Base-by-base conservation (phyloP, 2,329 filamentous ascomycete species). In the Pseudogymnoascus sp. region DNA sequence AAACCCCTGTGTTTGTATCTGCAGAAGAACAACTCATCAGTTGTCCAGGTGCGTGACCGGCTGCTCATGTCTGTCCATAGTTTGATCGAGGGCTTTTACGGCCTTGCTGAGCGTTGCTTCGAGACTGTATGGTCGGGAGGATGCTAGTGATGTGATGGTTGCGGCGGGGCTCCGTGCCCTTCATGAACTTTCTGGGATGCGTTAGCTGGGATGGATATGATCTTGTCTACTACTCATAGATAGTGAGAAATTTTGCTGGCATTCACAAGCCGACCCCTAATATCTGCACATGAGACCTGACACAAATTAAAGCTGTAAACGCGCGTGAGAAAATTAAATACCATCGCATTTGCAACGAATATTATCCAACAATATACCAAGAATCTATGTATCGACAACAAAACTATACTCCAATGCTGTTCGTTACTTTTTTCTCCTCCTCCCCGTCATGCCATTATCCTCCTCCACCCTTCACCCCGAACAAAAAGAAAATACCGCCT, bases 61-160 rank as follows among this genome's bases (percentile, higher is more conserved):
- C 67, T 67, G 21, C 67, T 69, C 21, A 69, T 69, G 67, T 63
- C 67, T 12, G 67, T 69, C 37, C 67, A 67, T 43, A 67, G 68
- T 33, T 69, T 66, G 5, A 69, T 69, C 6, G 65, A 69, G 52
- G 68, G 68, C 1, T 69, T 69, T 61, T 69, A 69, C 37, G 67
- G 68, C 40, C 59, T 69, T 9, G 63, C 52, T 16, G 16, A 16
- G 16, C 16, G 16, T 16, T 16, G 16, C 16, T 16, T 16, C 16
- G 16, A 16, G 62, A 35, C 40, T 67, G 18, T 66, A 68, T 62
- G 62, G 64, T 9, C 35, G 49, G 28, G 37, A 3, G 16, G 61
- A 64, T 40, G 35, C 37, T n/a, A 41, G 35, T 28, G 61, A 64
- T 62, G 21, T 5, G 5, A 14, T 23, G 12, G 41, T 45, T 25